These are phyloP conservation scores for Coemansia sp. DNA, from an alignment of 371 early-diverging fungal species.

Conservation along the genomic window DNA sequence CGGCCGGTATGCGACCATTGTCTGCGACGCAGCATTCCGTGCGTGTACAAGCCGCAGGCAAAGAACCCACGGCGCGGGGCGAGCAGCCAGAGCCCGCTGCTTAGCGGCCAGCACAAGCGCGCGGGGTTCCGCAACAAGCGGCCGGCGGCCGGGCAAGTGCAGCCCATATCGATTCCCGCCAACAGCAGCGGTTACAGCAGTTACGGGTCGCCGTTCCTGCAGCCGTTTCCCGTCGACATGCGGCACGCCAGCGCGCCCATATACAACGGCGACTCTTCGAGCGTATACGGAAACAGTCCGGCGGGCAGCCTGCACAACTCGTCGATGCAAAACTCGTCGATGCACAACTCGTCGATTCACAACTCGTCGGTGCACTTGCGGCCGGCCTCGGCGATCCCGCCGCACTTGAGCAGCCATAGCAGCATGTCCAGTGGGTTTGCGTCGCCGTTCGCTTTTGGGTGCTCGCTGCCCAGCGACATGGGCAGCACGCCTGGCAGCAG, in stretches of 20 bases:
- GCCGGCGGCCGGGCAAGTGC: not conserved
- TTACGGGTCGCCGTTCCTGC: not conserved
- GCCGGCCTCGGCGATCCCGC: constrained; percentile 25
- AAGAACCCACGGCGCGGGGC: constrained; percentile 21
- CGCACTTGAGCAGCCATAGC: constrained; percentile 12
- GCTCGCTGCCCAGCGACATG: not conserved
- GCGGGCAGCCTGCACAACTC: not conserved
- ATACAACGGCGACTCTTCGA: not conserved
- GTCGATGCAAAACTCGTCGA: no score
- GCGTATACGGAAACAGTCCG: not conserved
- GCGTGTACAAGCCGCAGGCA: constrained; percentile 31
- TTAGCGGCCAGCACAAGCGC: not conserved
- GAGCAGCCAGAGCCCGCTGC: not conserved
- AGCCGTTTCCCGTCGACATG: not conserved
- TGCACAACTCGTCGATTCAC: no score
- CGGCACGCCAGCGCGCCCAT: constrained; percentile 21
- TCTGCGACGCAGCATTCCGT: constrained; percentile 20
- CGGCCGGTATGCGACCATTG: constrained; percentile 39
- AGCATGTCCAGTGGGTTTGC: not conserved
- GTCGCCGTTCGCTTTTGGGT: constrained; percentile 13
- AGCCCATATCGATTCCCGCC: constrained; percentile 21
- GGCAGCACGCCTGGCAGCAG: constrained; percentile 6
- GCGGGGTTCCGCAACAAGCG: not conserved
- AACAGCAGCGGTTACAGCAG: not conserved
- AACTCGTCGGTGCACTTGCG: not conserved